Evolutionary conservation across 257 asterid genomes (phyloP).

Genomic region (Fraxinus cuspidata): DNA sequence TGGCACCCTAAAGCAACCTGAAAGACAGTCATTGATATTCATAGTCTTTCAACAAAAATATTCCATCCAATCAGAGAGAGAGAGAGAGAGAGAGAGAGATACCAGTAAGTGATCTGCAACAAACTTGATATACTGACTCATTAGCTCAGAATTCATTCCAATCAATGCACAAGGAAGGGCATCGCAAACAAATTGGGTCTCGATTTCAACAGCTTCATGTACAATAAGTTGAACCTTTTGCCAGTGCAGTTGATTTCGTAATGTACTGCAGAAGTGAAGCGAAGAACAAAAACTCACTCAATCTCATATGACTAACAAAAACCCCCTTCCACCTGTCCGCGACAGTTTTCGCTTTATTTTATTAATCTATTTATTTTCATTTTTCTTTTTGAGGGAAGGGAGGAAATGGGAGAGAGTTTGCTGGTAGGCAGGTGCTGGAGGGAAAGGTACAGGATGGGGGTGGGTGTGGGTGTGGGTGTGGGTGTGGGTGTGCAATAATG

Average conservation of each 20-base stretch:
- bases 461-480: too few species aligned
- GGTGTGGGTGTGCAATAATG: not conserved
- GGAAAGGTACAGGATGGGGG: not conserved
- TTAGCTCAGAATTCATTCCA: slow-evolving; percentile 68
- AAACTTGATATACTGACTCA: slow-evolving; percentile 73
- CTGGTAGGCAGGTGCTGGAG: too few species aligned
- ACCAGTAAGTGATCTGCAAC: slow-evolving; percentile 82
- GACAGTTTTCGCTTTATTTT: not conserved
- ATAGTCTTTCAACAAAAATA: not conserved
- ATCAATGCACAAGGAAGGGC: slow-evolving; percentile 86
- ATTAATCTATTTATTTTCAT: not conserved
- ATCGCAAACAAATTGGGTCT: slow-evolving; percentile 69
- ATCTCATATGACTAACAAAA: not conserved
- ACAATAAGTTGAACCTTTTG: slow-evolving; percentile 66
- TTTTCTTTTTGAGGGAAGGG: not conserved
- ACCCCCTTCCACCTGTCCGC: not conserved
- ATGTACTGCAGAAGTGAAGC: slow-evolving; percentile 42
- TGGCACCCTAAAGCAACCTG: slow-evolving; percentile 70
- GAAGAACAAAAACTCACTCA: not conserved
- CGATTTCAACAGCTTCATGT: slow-evolving; percentile 82
- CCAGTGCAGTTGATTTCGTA: slow-evolving; percentile 51
- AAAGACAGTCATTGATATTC: slow-evolving; percentile 1
- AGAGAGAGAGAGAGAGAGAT: slow-evolving; percentile 19
- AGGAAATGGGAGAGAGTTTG: not conserved
- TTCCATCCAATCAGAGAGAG: slow-evolving; percentile 2